phyloP scores from a whole-genome alignment of 2,329 filamentous ascomycete species.

The Colletotrichum sp. region DNA sequence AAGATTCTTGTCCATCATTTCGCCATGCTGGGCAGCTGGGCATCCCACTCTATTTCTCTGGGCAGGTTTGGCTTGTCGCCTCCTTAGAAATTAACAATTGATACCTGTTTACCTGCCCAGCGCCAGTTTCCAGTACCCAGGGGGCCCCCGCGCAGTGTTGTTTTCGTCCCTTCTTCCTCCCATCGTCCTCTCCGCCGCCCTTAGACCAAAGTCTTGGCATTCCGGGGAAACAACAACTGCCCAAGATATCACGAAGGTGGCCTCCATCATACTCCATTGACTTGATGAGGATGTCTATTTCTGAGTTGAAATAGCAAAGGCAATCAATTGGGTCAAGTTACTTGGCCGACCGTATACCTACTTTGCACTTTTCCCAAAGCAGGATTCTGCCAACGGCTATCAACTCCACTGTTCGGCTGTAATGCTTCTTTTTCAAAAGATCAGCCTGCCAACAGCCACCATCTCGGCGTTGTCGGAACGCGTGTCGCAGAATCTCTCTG shows the following conservation, averaged over 20 bases:
- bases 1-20: slow-evolving; percentile 1
- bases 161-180: neutral
- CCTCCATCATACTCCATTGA: neutral
- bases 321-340: neutral
- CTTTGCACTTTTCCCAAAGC: neutral
- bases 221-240: neutral
- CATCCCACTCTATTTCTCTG: slow-evolving; percentile 1
- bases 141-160: neutral
- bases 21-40: slow-evolving; percentile 1
- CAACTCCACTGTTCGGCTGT: neutral
- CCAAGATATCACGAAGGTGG: neutral
- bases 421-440: neutral
- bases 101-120: neutral
- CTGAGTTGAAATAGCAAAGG: neutral
- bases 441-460: neutral
- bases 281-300: neutral
- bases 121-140: neutral
- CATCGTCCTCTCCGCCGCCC: neutral
- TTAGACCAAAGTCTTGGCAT: neutral
- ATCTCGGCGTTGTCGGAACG: neutral
- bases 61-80: neutral
- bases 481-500: neutral
- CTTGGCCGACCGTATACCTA: accelerated
- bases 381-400: neutral
- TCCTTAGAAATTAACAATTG: neutral